Conservation (phyloP, 2,329 filamentous ascomycete genomes). For the Aspergillus hortae region DNA sequence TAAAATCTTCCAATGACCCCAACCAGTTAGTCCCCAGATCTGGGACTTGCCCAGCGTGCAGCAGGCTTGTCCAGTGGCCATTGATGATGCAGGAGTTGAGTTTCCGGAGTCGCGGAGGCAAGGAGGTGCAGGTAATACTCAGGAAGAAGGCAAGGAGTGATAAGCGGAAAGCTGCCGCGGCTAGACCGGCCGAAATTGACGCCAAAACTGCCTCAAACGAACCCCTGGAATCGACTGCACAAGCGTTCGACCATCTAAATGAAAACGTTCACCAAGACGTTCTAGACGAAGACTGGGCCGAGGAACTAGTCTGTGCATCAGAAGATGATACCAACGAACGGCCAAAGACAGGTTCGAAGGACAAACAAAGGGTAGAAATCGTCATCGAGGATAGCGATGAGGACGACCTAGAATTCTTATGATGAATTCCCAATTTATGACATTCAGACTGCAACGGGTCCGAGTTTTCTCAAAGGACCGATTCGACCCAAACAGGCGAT, state of each 20-base stretch:
- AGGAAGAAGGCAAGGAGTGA: slow-evolving; percentile 51
- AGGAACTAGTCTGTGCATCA: slow-evolving; percentile 27
- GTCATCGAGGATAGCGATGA: slow-evolving; percentile 57
- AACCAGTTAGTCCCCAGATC: slow-evolving; percentile 60
- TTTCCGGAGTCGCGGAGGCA: slow-evolving; percentile 65
- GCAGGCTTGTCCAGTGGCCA: slow-evolving; percentile 62
- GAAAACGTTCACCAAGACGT: slow-evolving; percentile 20
- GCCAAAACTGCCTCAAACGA: slow-evolving; percentile 1
- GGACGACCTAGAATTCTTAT: slow-evolving; percentile 46
- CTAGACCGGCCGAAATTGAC: background rate
- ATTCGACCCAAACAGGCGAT: slow-evolving; percentile 31
- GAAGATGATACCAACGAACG: slow-evolving; percentile 2
- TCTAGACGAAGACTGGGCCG: slow-evolving; percentile 34
- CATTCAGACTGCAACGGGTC: slow-evolving; percentile 18
- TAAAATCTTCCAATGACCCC: slow-evolving; percentile 38
- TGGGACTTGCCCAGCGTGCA: slow-evolving; percentile 70
- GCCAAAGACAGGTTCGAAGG: slow-evolving; percentile 8
- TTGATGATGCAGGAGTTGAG: slow-evolving; percentile 80
- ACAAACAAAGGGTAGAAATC: slow-evolving; percentile 30
- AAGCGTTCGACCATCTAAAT: slow-evolving; percentile 14
- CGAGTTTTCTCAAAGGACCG: slow-evolving; percentile 34
- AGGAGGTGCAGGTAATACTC: slow-evolving; percentile 63
- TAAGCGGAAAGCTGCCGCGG: slow-evolving; percentile 9
- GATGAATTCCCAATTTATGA: slow-evolving; percentile 19
- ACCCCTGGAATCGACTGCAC: no score